Conservation (phyloP, 192 early-diverging fungal genomes). For the Linnemannia elongata region DNA sequence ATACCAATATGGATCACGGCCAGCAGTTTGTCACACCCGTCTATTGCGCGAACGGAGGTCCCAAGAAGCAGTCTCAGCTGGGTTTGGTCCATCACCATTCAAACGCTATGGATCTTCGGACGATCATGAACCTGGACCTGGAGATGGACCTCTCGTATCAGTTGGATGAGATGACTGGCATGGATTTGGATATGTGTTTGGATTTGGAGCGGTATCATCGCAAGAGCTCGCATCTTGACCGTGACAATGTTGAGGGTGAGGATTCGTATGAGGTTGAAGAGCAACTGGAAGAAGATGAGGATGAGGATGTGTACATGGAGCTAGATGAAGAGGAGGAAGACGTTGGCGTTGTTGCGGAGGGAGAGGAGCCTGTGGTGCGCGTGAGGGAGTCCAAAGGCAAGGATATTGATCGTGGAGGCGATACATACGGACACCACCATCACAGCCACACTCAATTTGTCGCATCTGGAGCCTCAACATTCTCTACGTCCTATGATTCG, state of each 20-base stretch:
- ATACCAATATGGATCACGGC: constrained; percentile 25
- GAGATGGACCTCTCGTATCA: constrained; percentile 35
- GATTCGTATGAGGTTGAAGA: not conserved
- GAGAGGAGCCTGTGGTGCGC: not conserved
- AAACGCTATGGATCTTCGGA: constrained; percentile 46
- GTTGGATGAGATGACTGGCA: constrained; percentile 22
- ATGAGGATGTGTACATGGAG: not conserved
- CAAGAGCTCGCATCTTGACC: constrained; percentile 8
- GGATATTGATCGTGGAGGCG: constrained; percentile 31
- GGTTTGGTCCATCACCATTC: constrained; percentile 39
- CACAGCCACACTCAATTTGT: not conserved
- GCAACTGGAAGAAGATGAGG: not conserved
- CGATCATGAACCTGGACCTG: constrained; percentile 53
- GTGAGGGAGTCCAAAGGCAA: constrained; percentile 44
- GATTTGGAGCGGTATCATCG: constrained; percentile 38
- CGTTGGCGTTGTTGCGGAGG: not conserved
- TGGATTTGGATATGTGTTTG: constrained; percentile 47
- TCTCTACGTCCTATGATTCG: constrained; percentile 19
- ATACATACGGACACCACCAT: not conserved
- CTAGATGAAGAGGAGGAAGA: not conserved
- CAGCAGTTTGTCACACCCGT: constrained; percentile 3
- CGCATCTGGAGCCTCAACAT: not conserved
- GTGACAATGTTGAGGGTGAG: not conserved
- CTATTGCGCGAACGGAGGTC: constrained; percentile 7
- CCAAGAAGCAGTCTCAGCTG: constrained; percentile 48